Conservation (phyloP, 2,329 filamentous ascomycete genomes). For the Phaeoacremonium minimum region DNA sequence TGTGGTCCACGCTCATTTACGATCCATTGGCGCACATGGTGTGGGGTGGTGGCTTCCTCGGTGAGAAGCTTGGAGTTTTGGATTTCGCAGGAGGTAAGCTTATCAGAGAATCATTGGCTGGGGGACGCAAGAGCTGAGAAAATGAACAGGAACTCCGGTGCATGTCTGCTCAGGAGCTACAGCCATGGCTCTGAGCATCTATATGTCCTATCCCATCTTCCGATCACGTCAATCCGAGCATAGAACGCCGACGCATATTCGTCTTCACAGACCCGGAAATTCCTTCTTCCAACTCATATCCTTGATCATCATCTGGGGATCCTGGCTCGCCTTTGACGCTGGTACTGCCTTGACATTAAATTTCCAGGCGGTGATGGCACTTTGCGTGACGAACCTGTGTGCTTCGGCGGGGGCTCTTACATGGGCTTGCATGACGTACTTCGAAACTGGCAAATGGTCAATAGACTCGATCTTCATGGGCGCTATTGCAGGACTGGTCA, state of each 20-base stretch:
- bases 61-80: slow-evolving; percentile 35
- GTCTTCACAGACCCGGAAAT: slow-evolving; percentile 41
- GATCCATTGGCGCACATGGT: slow-evolving; percentile 43
- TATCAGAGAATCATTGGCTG: neutral
- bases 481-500: slow-evolving; percentile 45
- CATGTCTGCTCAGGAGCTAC: slow-evolving; percentile 38
- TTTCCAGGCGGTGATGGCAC: slow-evolving; percentile 44
- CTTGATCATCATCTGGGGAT: slow-evolving; percentile 45
- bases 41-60: slow-evolving; percentile 37
- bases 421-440: slow-evolving; percentile 39
- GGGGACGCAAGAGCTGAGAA: neutral
- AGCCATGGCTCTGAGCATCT: slow-evolving; percentile 35
- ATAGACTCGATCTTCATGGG: slow-evolving; percentile 47
- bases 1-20: slow-evolving; percentile 45
- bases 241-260: slow-evolving; percentile 40
- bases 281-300: slow-evolving; percentile 41
- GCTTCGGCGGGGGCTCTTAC: slow-evolving; percentile 40
- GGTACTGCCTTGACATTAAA: slow-evolving; percentile 42
- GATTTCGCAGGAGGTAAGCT: slow-evolving; percentile 34
- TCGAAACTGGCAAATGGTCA: slow-evolving; percentile 33
- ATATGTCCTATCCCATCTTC: slow-evolving; percentile 44
- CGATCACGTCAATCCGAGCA: slow-evolving; percentile 35
- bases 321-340: slow-evolving; percentile 46
- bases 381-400: slow-evolving; percentile 44
- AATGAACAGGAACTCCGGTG: slow-evolving; percentile 29